These are phyloP conservation scores for Agaricales sp. DNA, from an alignment of 1,284 basidiomycete genomes.

Conservation along the genomic window DNA sequence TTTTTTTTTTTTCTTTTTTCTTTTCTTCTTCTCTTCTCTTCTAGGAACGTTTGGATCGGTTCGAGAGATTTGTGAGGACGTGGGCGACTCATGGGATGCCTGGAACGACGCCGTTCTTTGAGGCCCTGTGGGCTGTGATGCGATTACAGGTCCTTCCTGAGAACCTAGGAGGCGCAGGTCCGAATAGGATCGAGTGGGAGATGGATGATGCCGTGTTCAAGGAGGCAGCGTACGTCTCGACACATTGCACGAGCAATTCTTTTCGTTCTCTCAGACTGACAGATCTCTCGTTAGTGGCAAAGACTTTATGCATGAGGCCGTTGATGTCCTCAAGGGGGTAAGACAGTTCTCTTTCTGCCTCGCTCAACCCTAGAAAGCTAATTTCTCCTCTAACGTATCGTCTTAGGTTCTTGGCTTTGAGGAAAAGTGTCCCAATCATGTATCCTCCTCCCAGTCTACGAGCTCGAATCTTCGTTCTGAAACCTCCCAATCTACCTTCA, in stretches of 20 bases:
- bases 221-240: slow-evolving; percentile 61
- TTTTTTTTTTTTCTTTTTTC: slow-evolving; percentile 1
- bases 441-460: slow-evolving; percentile 23
- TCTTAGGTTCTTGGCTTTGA: slow-evolving; percentile 60
- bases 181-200: slow-evolving; percentile 62
- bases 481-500: slow-evolving; percentile 22
- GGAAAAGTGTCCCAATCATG: slow-evolving; percentile 35
- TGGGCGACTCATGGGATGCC: slow-evolving; percentile 79
- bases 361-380: no score
- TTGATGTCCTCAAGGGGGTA: slow-evolving; percentile 75
- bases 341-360: slow-evolving; percentile 24
- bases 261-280: no score
- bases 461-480: slow-evolving; percentile 24
- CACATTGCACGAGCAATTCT: slow-evolving; percentile 8
- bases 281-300: slow-evolving; percentile 50
- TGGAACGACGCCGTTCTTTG: slow-evolving; percentile 72
- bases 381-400: no score
- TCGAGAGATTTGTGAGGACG: slow-evolving; percentile 57
- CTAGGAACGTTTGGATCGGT: slow-evolving; percentile 55
- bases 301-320: slow-evolving; percentile 75
- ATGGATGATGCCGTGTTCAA: slow-evolving; percentile 78
- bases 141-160: slow-evolving; percentile 64
- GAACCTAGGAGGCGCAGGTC: slow-evolving; percentile 62
- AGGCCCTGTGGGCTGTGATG: slow-evolving; percentile 66
- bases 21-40: not conserved